These are phyloP conservation scores for Mortierella sp. DNA, from an alignment of 371 early-diverging fungal genomes.

Conservation along the genomic window DNA sequence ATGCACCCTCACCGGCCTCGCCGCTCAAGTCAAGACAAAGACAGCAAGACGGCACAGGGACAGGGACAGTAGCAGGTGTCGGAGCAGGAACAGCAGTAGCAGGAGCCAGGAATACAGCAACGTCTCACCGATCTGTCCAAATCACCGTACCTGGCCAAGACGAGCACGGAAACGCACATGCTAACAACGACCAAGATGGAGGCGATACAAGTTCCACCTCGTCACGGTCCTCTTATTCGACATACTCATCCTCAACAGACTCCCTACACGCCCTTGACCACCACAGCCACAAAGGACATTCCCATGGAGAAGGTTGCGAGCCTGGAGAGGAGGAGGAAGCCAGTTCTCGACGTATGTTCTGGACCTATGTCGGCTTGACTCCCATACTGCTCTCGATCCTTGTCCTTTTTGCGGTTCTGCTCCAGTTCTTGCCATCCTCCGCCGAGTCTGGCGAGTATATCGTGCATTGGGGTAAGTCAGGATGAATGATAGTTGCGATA, in stretches of 20 bases:
- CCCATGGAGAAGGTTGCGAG: background rate
- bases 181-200: background rate
- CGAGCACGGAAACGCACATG: background rate
- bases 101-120: background rate
- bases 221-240: slow-evolving; percentile 42
- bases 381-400: slow-evolving; percentile 38
- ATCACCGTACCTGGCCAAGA: slow-evolving; percentile 24
- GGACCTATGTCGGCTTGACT: slow-evolving; percentile 37
- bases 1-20: background rate
- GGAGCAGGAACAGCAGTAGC: background rate
- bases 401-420: slow-evolving; percentile 31
- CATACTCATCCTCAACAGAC: slow-evolving; percentile 35
- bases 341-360: slow-evolving; percentile 34
- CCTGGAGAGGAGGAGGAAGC: background rate
- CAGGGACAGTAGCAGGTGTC: background rate
- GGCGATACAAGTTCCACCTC: slow-evolving; percentile 30
- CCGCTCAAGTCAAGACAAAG: background rate
- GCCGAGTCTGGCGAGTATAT: slow-evolving; percentile 12
- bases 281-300: background rate
- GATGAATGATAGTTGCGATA: background rate
- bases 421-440: slow-evolving; percentile 29
- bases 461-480: slow-evolving; percentile 42
- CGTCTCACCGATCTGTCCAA: slow-evolving; percentile 29
- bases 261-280: slow-evolving; percentile 4
- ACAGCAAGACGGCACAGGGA: slow-evolving; percentile 7